Conservation (phyloP, 2,329 filamentous ascomycete species). For the Alternaria sp. region DNA sequence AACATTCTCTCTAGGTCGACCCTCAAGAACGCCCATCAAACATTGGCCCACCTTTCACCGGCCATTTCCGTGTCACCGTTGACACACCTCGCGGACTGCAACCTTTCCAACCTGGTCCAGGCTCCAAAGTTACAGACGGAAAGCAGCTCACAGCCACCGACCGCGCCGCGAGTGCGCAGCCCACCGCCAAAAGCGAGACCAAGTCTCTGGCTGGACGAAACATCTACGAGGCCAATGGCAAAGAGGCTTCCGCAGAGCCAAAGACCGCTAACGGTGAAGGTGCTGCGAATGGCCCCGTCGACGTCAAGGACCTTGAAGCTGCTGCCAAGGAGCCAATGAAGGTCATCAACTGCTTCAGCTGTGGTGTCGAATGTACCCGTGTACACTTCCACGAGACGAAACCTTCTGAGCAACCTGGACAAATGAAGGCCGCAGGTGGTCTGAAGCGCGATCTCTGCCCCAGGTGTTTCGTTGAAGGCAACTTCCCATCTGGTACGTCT, state of each 20-base stretch:
- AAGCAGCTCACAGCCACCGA: slow-evolving; percentile 76
- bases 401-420: slow-evolving; percentile 58
- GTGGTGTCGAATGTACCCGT: slow-evolving; percentile 86
- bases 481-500: slow-evolving; percentile 81
- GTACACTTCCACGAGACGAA: slow-evolving; percentile 77
- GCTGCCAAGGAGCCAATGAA: slow-evolving; percentile 70
- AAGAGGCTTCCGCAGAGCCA: slow-evolving; percentile 76
- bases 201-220: slow-evolving; percentile 95
- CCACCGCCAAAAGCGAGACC: slow-evolving; percentile 77
- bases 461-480: slow-evolving; percentile 85
- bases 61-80: slow-evolving; percentile 94
- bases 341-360: slow-evolving; percentile 84
- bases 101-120: slow-evolving; percentile 90
- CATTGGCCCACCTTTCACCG: slow-evolving; percentile 95
- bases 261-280: slow-evolving; percentile 69
- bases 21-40: slow-evolving; percentile 94
- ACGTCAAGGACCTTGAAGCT: slow-evolving; percentile 70
- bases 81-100: slow-evolving; percentile 95
- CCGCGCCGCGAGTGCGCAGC: slow-evolving; percentile 69
- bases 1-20: slow-evolving; percentile 74
- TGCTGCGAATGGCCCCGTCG: slow-evolving; percentile 72
- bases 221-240: slow-evolving; percentile 91
- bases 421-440: slow-evolving; percentile 63
- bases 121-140: slow-evolving; percentile 68
- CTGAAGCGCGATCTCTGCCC: slow-evolving; percentile 89